phyloP scores from a whole-genome alignment of 2,329 filamentous ascomycete species.

The Mycosphaerella arachidis region DNA sequence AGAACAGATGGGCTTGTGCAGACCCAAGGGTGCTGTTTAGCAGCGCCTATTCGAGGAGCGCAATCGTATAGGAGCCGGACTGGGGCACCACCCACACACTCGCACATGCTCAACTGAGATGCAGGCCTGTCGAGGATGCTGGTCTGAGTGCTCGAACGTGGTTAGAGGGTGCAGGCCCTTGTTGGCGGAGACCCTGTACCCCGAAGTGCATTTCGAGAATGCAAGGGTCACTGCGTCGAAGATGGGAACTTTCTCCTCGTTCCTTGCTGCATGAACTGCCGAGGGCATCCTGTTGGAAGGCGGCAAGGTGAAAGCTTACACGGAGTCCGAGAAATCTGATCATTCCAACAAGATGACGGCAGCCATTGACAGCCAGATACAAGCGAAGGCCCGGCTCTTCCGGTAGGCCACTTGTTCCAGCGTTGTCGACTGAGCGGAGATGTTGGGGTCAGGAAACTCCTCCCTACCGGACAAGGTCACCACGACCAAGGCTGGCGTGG shows the following conservation, averaged over 20 bases:
- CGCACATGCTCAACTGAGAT: neutral
- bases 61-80: neutral
- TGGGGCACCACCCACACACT: neutral
- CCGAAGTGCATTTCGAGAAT: neutral
- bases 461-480: neutral
- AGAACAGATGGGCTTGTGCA: neutral
- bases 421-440: neutral
- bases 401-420: neutral
- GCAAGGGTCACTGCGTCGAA: neutral
- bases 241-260: neutral
- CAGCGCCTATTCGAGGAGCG: neutral
- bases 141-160: neutral
- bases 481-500: conserved; percentile 1
- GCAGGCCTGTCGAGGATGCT: neutral
- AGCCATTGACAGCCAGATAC: neutral
- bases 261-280: neutral
- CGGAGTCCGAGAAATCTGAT: conserved; percentile 6
- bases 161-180: neutral
- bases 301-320: neutral
- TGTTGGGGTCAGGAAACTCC: neutral
- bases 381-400: neutral
- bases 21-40: neutral
- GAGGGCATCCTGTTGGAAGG: neutral
- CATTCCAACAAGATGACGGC: neutral
- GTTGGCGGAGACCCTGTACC: conserved; percentile 1